These are phyloP conservation scores for Pythium grandisporangium DNA, from an alignment of 352 stramenopile genomes.

Conservation along the genomic window DNA sequence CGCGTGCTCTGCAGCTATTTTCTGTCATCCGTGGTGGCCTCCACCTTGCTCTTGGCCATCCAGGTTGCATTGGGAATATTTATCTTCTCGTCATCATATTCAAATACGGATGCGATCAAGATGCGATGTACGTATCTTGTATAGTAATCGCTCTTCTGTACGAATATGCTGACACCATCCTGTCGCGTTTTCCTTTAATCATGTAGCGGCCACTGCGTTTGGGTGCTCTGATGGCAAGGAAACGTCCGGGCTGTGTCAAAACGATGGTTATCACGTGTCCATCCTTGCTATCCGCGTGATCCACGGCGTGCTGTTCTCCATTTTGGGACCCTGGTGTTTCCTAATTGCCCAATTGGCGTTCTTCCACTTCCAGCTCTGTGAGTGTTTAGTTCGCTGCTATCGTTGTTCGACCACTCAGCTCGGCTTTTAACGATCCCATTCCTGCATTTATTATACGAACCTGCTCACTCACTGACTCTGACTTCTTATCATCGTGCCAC, in stretches of 20 bases:
- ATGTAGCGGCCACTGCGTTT: constrained; percentile 43
- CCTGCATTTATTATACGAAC: no score
- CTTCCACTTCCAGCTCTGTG: constrained; percentile 83
- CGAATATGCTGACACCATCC: not conserved
- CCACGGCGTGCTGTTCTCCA: constrained; percentile 50
- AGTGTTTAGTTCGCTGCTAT: constrained; percentile 10
- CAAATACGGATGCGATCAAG: constrained; percentile 27
- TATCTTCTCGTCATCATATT: constrained; percentile 45
- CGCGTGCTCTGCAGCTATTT: constrained; percentile 52
- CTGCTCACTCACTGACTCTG: not conserved
- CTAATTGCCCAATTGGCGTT: constrained; percentile 70
- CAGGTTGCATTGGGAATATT: constrained; percentile 63
- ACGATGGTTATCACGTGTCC: constrained; percentile 44
- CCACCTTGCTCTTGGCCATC: constrained; percentile 50
- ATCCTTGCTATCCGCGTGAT: constrained; percentile 48
- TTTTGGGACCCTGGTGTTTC: constrained; percentile 66
- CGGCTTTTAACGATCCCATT: no score
- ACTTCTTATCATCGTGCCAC: constrained; percentile 4
- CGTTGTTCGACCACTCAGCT: no score
- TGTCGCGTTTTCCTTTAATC: not conserved
- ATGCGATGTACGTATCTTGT: constrained; percentile 19
- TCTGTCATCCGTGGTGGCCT: constrained; percentile 54
- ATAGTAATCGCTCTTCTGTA: not conserved
- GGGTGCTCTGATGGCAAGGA: constrained; percentile 40
- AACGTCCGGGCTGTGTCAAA: constrained; percentile 30